phyloP scores from a whole-genome alignment of 306 rosid species.

The Parietaria judaica region DNA sequence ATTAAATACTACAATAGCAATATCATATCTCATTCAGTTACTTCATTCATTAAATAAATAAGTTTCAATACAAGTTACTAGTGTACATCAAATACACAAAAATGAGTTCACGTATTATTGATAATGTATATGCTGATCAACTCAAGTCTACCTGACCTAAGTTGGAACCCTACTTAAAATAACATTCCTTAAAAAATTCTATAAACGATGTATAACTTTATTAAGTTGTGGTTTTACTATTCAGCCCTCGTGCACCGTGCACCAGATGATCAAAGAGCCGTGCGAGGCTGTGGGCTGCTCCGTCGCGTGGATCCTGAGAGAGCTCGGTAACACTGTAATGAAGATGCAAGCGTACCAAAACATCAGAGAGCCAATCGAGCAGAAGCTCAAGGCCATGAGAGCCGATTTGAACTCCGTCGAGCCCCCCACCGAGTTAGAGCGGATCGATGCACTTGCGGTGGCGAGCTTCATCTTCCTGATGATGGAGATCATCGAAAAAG shows the following conservation, averaged over 20 bases:
- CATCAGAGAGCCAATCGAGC: conserved; percentile 19
- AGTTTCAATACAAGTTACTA: too few species aligned
- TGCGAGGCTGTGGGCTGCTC: conserved; percentile 44
- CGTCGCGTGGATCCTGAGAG: conserved; percentile 37
- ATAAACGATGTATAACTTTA: background rate
- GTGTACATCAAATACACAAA: too few species aligned
- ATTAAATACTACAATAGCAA: too few species aligned
- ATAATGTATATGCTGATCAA: too few species aligned
- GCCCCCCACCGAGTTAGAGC: conserved; percentile 29
- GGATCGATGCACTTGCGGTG: conserved; percentile 34
- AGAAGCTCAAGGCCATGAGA: conserved; percentile 42
- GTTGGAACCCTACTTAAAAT: too few species aligned
- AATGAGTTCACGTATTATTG: too few species aligned
- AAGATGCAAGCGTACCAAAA: conserved; percentile 44
- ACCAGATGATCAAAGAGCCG: conserved; percentile 26
- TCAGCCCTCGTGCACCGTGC: conserved; percentile 30
- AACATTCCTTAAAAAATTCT: too few species aligned
- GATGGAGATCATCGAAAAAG: conserved; percentile 47
- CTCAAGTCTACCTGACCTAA: too few species aligned
- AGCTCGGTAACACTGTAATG: conserved; percentile 59
- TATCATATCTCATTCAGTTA: too few species aligned
- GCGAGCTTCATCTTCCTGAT: conserved; percentile 45
- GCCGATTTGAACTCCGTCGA: conserved; percentile 32
- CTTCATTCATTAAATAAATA: too few species aligned
- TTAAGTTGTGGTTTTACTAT: conserved; percentile 4